A percentile compares a stretch with the other conserved stretches of the same genome.
phyloP scores from a whole-genome alignment of 495 filamentous ascomycete species.

The Penicillium tannophilum region DNA sequence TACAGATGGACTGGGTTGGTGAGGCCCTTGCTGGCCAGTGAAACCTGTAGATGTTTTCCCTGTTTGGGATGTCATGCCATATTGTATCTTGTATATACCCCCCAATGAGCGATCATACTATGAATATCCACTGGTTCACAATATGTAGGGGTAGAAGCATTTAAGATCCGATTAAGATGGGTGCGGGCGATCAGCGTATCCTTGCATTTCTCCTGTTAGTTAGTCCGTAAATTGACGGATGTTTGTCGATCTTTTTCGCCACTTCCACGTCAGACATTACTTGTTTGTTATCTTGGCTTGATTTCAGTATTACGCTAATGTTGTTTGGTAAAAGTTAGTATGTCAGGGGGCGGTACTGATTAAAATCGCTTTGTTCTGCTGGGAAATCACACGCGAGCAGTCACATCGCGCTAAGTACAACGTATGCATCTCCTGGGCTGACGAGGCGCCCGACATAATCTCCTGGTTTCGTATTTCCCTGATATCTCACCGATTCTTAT shows the following conservation, averaged over 20 bases:
- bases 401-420: constrained; percentile 15
- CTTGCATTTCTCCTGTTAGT: constrained; percentile 12
- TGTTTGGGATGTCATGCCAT: background rate
- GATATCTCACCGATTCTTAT: background rate
- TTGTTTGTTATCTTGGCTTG: background rate
- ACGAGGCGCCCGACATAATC: background rate
- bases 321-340: background rate
- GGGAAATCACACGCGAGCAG: constrained; percentile 25
- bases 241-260: background rate
- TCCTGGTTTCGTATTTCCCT: background rate
- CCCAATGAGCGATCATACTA: constrained; percentile 7
- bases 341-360: background rate
- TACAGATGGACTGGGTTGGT: constrained; percentile 85
- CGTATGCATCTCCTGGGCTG: constrained; percentile 7
- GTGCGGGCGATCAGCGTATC: constrained; percentile 12
- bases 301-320: background rate
- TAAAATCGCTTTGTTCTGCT: background rate
- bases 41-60: background rate
- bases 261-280: constrained; percentile 18
- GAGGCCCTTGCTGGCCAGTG: constrained; percentile 58
- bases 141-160: background rate
- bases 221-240: background rate
- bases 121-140: background rate
- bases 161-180: background rate
- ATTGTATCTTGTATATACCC: constrained; percentile 23